Evolutionary conservation across 768 basidiomycete genomes (phyloP), one percentile per base, ranked within the genome.

Genomic region (Pisolithus marmoratus): DNA sequence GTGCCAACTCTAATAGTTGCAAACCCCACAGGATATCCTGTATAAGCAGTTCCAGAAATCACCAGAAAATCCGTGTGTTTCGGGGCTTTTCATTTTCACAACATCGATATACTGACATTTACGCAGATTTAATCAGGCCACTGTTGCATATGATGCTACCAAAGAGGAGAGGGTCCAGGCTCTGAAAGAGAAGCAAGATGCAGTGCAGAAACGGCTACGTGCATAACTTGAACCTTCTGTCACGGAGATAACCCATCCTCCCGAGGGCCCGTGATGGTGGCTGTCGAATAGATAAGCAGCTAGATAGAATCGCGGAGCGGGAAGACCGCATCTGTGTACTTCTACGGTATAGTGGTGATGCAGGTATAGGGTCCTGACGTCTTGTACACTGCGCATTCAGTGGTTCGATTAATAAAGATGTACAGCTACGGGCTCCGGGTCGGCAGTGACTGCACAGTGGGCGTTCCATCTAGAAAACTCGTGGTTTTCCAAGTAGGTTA

Each of bases 21-120:
- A 14, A 20, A 7, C 31, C 49, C 8, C 49, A 56, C 63, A 92
- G 82, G 94, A 97, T 54, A 70, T 93, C 46, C 71, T 96, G 45
- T 86, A 81, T 80, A 96, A 95, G 71, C 84, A 91, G 67, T 97
- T 97, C 83, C 90, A 96, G 69, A 97, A 96, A 69, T 85, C 90
- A 2, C 90, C 93, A 0, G 94, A 96, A 55, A 96, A 96, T 69
- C 90, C 94, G 93, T 94, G 71, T 63, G 87, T 34, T 5, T 5
- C 14, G 19, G 36, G 4, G 22, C 44, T 38, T 24, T 20, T 42
- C 1, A 17, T 8, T 37, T 42, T 29, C 23, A 46, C 41, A 51
- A 46, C 50, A 58, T 44, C 23, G 17, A 17, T 27, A 38, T 23
- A 17, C 54, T 47, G 27, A 43, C 31, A 44, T 54, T 46, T 48